A percentile compares a stretch with the other conserved stretches of the same genome.
Evolutionary conservation across 2,329 filamentous ascomycete genomes (phyloP).

Genomic region (Alternaria novae-zelandiae): DNA sequence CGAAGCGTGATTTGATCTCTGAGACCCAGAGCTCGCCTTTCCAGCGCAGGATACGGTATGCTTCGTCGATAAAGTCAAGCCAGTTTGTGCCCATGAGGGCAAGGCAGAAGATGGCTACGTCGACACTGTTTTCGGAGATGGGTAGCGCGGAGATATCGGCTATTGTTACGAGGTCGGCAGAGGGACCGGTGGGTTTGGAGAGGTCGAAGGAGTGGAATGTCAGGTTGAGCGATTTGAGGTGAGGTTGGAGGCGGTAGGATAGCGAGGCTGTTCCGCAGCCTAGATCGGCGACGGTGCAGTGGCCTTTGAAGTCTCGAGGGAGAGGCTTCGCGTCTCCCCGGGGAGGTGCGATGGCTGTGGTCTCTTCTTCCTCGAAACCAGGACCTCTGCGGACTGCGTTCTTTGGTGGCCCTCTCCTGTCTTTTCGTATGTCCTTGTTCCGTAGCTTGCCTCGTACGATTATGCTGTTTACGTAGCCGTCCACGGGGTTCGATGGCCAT

Average conservation of each 20-base stretch:
- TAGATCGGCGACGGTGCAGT: conserved; percentile 84
- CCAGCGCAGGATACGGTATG: conserved; percentile 87
- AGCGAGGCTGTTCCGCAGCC: conserved; percentile 93
- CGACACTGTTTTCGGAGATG: conserved; percentile 73
- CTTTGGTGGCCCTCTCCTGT: conserved; percentile 49
- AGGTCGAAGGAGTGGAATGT: conserved; percentile 86
- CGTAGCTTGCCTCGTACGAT: conserved; percentile 67
- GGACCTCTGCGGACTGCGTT: conserved; percentile 28
- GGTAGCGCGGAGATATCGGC: conserved; percentile 90
- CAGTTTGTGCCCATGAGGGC: conserved; percentile 99
- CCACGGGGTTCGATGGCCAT: conserved; percentile 96
- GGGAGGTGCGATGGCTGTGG: conserved; percentile 11
- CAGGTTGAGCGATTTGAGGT: conserved; percentile 71
- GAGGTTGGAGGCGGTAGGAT: conserved; percentile 69
- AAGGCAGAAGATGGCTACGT: conserved; percentile 92
- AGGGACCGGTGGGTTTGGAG: conserved; percentile 74
- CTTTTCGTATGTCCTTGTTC: conserved; percentile 44
- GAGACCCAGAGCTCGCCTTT: conserved; percentile 97
- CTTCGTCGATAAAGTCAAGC: conserved; percentile 95
- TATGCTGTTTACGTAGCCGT: conserved; percentile 79
- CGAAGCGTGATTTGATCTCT: conserved; percentile 95
- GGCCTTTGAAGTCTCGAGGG: conserved; percentile 70
- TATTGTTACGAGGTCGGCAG: conserved; percentile 76
- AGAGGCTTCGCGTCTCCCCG: conserved; percentile 57
- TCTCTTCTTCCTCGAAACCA: conserved; percentile 12